A percentile compares a stretch with the other conserved stretches of the same genome.
These are phyloP conservation scores for Leptomonas pyrrhocoris DNA, from an alignment of 208 protist species.

Conservation along the genomic window DNA sequence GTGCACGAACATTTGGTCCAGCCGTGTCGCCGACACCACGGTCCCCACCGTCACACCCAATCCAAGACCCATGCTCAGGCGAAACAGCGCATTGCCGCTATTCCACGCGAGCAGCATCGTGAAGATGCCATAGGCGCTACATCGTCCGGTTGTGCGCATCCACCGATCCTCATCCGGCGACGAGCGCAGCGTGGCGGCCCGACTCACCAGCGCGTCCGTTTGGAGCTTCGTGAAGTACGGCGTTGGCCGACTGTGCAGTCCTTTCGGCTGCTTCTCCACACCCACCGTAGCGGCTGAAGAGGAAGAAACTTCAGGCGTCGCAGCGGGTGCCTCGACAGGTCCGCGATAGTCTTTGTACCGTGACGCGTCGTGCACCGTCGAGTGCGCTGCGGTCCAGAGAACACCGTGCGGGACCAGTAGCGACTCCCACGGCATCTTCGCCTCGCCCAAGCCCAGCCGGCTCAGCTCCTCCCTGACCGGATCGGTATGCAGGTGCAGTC, in stretches of 20 bases:
- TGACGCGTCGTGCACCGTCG: conserved; percentile 33
- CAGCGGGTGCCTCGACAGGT: conserved; percentile 3
- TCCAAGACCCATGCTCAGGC: conserved; percentile 71
- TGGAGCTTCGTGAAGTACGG: conserved; percentile 60
- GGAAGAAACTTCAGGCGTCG: neutral
- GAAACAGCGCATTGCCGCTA: conserved; percentile 55
- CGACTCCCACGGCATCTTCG: conserved; percentile 29
- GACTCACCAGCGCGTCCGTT: conserved; percentile 66
- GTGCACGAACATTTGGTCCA: conserved; percentile 63
- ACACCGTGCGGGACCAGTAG: conserved; percentile 37
- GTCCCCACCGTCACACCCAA: conserved; percentile 52
- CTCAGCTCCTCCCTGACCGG: conserved; percentile 27
- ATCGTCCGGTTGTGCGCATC: conserved; percentile 56
- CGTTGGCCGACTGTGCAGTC: neutral
- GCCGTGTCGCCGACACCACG: conserved; percentile 51
- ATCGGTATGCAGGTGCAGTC: conserved; percentile 23
- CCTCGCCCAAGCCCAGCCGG: conserved; percentile 36
- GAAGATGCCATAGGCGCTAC: conserved; percentile 56
- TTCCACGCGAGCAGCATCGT: conserved; percentile 80
- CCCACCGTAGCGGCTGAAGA: neutral
- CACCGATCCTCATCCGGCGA: conserved; percentile 71
- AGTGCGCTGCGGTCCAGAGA: conserved; percentile 41
- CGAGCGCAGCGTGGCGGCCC: conserved; percentile 42
- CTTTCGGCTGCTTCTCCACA: neutral
- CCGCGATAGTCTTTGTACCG: conserved; percentile 38